phyloP scores from a whole-genome alignment of 2,329 filamentous ascomycete genomes.

The Fusarium piperis region DNA sequence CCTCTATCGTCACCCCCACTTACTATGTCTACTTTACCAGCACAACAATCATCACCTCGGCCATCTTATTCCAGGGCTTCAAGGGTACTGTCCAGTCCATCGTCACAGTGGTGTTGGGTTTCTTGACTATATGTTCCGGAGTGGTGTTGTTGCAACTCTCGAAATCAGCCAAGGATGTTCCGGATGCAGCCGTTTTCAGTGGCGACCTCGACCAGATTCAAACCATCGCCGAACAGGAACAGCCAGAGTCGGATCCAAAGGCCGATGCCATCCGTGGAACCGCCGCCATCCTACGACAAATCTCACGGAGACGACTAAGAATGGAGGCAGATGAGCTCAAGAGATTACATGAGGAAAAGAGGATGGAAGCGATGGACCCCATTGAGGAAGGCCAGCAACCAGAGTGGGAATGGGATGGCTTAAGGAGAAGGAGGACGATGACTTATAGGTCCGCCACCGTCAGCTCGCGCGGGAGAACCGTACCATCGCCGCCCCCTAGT shows the following conservation, averaged over 20 bases:
- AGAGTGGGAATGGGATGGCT: slow-evolving; percentile 87
- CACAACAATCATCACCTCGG: slow-evolving; percentile 92
- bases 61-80: slow-evolving; percentile 92
- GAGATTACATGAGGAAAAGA: slow-evolving; percentile 81
- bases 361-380: slow-evolving; percentile 74
- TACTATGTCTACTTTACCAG: slow-evolving; percentile 99
- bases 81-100: slow-evolving; percentile 85
- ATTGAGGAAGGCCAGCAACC: slow-evolving; percentile 79
- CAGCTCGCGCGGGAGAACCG: slow-evolving; percentile 43
- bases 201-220: slow-evolving; percentile 95
- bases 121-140: slow-evolving; percentile 91
- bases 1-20: slow-evolving; percentile 94
- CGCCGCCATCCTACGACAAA: slow-evolving; percentile 84
- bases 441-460: slow-evolving; percentile 39
- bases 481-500: slow-evolving; percentile 41
- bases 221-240: slow-evolving; percentile 92
- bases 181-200: slow-evolving; percentile 89
- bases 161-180: slow-evolving; percentile 97
- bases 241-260: slow-evolving; percentile 95
- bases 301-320: slow-evolving; percentile 79
- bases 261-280: slow-evolving; percentile 94
- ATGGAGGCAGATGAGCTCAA: slow-evolving; percentile 83
- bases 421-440: slow-evolving; percentile 76
- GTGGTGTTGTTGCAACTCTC: slow-evolving; percentile 95
- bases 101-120: slow-evolving; percentile 89